Evolutionary conservation across 176 grass and related monocot genomes (phyloP).

Genomic region (Musa acuminata): DNA sequence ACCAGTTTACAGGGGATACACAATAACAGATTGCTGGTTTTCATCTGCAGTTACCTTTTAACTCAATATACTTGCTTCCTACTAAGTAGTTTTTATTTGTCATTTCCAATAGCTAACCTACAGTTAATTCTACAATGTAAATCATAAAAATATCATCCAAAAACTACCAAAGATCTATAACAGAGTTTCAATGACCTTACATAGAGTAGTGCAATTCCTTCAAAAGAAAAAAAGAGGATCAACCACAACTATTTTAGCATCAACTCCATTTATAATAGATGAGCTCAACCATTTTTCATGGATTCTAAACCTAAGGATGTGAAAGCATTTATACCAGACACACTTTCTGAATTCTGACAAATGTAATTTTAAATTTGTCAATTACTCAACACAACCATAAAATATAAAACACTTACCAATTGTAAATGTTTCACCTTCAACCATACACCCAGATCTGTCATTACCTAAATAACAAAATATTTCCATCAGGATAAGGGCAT

Average conservation of each 20-base stretch:
- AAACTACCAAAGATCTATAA: neutral
- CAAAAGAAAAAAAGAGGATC: too few species aligned
- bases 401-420: slow-evolving; percentile 41
- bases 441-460: slow-evolving; percentile 58
- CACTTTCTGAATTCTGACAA: too few species aligned
- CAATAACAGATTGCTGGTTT: neutral
- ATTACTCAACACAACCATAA: neutral
- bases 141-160: neutral
- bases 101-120: neutral
- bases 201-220: neutral
- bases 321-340: too few species aligned
- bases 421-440: slow-evolving; percentile 87
- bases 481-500: neutral
- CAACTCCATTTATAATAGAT: too few species aligned
- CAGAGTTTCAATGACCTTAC: neutral
- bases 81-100: neutral
- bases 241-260: too few species aligned
- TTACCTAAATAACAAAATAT: slow-evolving; percentile 46
- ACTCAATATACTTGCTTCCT: too few species aligned
- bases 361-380: too few species aligned
- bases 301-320: too few species aligned
- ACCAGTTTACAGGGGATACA: neutral
- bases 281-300: too few species aligned
- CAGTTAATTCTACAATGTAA: neutral
- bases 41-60: too few species aligned